Evolutionary conservation across 2,329 filamentous ascomycete species (phyloP).

Genomic region (Penicillium psychrosexuale): DNA sequence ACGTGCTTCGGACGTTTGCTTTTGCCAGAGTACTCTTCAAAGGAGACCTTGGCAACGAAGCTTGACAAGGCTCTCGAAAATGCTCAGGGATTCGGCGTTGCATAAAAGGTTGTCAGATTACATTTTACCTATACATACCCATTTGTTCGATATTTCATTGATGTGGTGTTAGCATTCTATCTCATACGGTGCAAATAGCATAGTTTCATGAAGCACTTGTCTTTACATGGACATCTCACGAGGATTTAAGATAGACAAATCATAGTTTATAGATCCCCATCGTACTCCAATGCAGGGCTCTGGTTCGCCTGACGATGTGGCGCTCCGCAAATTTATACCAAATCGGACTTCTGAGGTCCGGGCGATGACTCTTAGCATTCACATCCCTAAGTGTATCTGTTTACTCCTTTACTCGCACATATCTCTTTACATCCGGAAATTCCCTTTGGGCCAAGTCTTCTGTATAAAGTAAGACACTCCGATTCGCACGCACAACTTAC

Average conservation of each 20-base stretch:
- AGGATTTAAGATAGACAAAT: conserved; percentile 9
- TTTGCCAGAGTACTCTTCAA: conserved; percentile 75
- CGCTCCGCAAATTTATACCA: conserved; percentile 3
- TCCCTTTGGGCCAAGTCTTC: neutral
- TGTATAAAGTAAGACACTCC: neutral
- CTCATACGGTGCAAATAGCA: neutral
- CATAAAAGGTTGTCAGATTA: conserved; percentile 42
- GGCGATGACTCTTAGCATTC: conserved; percentile 12
- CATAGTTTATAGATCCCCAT: conserved; percentile 7
- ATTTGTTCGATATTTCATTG: conserved; percentile 11
- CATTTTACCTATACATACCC: conserved; percentile 17
- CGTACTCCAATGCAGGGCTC: conserved; percentile 8
- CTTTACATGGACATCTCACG: neutral
- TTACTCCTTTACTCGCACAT: neutral
- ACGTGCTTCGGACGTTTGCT: conserved; percentile 91
- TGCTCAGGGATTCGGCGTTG: conserved; percentile 82
- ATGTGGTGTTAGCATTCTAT: neutral
- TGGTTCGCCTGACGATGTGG: conserved; percentile 16
- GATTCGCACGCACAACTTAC: neutral
- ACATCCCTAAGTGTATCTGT: neutral
- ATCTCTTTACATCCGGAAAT: neutral
- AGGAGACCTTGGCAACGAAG: conserved; percentile 68
- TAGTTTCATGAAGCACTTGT: neutral
- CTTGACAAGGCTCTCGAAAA: conserved; percentile 85
- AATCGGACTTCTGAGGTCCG: conserved; percentile 21